phyloP scores from a whole-genome alignment of 1,139 yeast genomes.

The Sugiyamaella novakii region DNA sequence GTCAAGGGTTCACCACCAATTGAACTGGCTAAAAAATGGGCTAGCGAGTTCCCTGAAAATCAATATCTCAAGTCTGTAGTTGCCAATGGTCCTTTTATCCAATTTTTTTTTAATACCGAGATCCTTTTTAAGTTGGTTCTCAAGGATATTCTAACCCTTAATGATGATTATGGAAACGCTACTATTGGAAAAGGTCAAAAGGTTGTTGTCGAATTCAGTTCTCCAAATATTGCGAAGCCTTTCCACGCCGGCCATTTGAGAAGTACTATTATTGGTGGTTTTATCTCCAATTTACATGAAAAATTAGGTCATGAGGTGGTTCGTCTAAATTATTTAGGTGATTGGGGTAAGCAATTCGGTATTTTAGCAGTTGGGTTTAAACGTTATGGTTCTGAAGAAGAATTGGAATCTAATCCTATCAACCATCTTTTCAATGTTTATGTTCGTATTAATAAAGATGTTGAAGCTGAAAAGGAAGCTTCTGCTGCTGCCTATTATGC shows the following conservation, averaged over 20 bases:
- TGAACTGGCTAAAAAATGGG: slow-evolving; percentile 83
- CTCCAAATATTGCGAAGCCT: slow-evolving; percentile 98
- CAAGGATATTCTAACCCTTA: slow-evolving; percentile 67
- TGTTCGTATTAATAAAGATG: slow-evolving; percentile 81
- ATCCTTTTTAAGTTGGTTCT: slow-evolving; percentile 69
- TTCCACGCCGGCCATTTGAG: slow-evolving; percentile 99
- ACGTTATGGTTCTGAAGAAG: slow-evolving; percentile 79
- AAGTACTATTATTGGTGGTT: slow-evolving; percentile 98
- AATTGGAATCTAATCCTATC: slow-evolving; percentile 76
- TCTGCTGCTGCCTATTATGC: slow-evolving; percentile 39
- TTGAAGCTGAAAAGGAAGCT: slow-evolving; percentile 71
- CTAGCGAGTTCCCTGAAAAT: slow-evolving; percentile 53
- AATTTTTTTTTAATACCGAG: slow-evolving; percentile 75
- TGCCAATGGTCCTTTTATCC: slow-evolving; percentile 90
- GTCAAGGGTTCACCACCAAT: slow-evolving; percentile 84
- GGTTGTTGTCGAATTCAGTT: slow-evolving; percentile 83
- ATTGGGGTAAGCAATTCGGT: slow-evolving; percentile 99
- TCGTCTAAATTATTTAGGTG: slow-evolving; percentile 94
- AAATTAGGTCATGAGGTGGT: slow-evolving; percentile 86
- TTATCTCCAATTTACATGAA: slow-evolving; percentile 85
- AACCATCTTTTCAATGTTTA: slow-evolving; percentile 94
- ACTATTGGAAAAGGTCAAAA: slow-evolving; percentile 76
- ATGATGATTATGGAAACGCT: slow-evolving; percentile 66
- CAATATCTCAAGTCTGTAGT: slow-evolving; percentile 67
- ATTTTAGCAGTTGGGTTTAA: slow-evolving; percentile 89